Percentiles rank a stretch among this genome's conserved stretches.
Conservation (phyloP, 257 asterid species). For the Petunia axillaris region DNA sequence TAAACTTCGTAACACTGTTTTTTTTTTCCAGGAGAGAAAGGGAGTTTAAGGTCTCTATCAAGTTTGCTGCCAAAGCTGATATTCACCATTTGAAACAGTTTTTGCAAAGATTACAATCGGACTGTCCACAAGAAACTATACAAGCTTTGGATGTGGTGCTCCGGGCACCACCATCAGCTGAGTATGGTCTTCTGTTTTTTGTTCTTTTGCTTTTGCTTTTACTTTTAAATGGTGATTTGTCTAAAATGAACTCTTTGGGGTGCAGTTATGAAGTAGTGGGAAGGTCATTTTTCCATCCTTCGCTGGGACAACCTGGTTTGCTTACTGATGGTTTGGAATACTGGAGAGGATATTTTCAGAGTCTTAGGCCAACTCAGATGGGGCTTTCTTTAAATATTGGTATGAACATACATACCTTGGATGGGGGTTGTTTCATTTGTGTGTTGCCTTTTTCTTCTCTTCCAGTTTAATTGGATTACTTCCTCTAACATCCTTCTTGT, state of each 20-base stretch:
- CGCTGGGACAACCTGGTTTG: conserved; percentile 41
- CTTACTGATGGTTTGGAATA: conserved; percentile 69
- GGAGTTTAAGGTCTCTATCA: conserved; percentile 59
- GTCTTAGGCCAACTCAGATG: conserved; percentile 91
- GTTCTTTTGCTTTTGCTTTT: background rate
- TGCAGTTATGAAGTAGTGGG: conserved; percentile 71
- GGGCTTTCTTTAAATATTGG: conserved; percentile 84
- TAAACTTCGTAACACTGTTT: background rate
- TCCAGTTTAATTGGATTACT: background rate
- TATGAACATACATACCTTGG: conserved; percentile 24
- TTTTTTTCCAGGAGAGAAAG: conserved; percentile 58
- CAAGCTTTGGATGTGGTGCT: conserved; percentile 86
- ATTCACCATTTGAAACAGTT: conserved; percentile 58
- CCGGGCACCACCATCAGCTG: conserved; percentile 53
- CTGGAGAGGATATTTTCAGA: conserved; percentile 85
- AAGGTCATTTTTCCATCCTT: conserved; percentile 61
- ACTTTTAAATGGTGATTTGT: background rate
- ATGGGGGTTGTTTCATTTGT: background rate
- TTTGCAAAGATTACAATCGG: conserved; percentile 52
- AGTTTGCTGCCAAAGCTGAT: conserved; percentile 65
- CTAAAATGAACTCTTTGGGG: background rate
- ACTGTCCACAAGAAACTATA: conserved; percentile 67
- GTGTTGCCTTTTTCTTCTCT: background rate
- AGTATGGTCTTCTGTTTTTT: conserved; percentile 25
- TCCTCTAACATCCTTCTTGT: background rate